A percentile compares a stretch with the other conserved stretches of the same genome.
These are phyloP conservation scores for Peltaster fructicola DNA, from an alignment of 2,329 filamentous ascomycete species.

Conservation along the genomic window DNA sequence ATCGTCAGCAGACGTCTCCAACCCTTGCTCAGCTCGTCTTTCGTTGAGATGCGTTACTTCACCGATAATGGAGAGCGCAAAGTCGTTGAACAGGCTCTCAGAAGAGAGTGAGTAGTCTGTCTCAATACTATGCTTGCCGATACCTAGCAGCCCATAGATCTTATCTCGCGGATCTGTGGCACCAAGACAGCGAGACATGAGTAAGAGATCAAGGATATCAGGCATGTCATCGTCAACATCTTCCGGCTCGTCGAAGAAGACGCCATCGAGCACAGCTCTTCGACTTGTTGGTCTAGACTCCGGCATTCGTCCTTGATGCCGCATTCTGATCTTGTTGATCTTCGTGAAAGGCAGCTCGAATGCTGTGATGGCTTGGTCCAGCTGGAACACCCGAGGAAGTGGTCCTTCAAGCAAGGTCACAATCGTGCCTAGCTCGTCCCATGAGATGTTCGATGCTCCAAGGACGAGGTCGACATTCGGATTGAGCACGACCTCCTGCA, in stretches of 20 bases:
- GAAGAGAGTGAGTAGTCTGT: constrained; percentile 13
- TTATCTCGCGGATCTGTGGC: constrained; percentile 15
- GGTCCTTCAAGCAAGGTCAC: constrained; percentile 13
- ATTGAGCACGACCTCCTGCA: constrained; percentile 17
- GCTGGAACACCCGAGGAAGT: constrained; percentile 9
- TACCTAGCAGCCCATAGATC: constrained; percentile 14
- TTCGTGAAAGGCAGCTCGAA: constrained; percentile 15
- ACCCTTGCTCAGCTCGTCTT: constrained; percentile 2
- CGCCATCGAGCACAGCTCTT: background rate
- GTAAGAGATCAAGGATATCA: constrained; percentile 14
- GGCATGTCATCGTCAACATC: constrained; percentile 6
- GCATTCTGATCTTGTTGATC: constrained; percentile 14
- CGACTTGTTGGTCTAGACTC: too few relatives aligned
- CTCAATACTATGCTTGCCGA: constrained; percentile 12
- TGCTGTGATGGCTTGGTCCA: constrained; percentile 12
- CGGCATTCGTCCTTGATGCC: constrained; percentile 7
- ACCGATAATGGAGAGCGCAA: constrained; percentile 13
- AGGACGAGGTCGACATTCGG: constrained; percentile 14
- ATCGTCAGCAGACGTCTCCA: constrained; percentile 4
- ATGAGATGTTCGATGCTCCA: constrained; percentile 10
- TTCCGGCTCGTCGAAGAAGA: too few relatives aligned
- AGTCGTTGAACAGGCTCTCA: constrained; percentile 14
- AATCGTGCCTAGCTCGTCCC: constrained; percentile 14
- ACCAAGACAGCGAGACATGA: constrained; percentile 14
- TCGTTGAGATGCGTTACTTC: constrained; percentile 8